Base-by-base conservation (phyloP, 108 stramenopile species). In the Conticribra guillardii region DNA sequence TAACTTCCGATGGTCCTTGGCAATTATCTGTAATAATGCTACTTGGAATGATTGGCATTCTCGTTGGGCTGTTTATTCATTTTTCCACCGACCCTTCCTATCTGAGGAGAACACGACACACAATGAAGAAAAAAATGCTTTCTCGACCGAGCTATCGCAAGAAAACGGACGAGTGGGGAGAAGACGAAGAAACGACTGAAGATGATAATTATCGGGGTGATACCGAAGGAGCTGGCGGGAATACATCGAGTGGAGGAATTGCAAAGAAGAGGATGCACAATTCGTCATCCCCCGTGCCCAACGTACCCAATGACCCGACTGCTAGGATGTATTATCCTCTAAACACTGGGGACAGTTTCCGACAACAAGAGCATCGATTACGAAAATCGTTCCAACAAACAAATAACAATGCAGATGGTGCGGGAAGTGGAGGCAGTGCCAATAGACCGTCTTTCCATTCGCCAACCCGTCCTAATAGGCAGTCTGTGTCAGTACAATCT, bases 131-230 rank as follows among this genome's bases (percentile, higher is more conserved):
- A 55, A 69, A 69, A 32, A 29, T 32, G 37, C 18, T 41, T 3
- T 69, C 53, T 45, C 22, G 37, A 34, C 37, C 50, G 50, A 54
- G 67, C 19, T 68, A 60, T 49, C 57, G 81, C 41, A 89, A 89
- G 69, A 89, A 89, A 61, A 89, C 84, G 5, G 88, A 89, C 60
- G 83, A 84, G 51, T 89, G 85, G 85, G 84, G 88, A 63, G 88
- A 89, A 57, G 88, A 89, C 44, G 81, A 85, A 68, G 81, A 80
- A 37, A 32, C 49, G 66, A 28, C 73, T 51, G 65, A 64, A 69
- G 76, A 69, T 44, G 61, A 69, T 50, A 63, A 49, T 69, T 76
- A 76, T n/a, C 44, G 32, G 28, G 54, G 54, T 28, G 66, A 75
- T 54, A 59, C 28, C 29, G 69, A 71, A n/a, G 69, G 60, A 24